Evolutionary conservation across 1,139 yeast species (phyloP).

Genomic region (Suhomyces taliae): DNA sequence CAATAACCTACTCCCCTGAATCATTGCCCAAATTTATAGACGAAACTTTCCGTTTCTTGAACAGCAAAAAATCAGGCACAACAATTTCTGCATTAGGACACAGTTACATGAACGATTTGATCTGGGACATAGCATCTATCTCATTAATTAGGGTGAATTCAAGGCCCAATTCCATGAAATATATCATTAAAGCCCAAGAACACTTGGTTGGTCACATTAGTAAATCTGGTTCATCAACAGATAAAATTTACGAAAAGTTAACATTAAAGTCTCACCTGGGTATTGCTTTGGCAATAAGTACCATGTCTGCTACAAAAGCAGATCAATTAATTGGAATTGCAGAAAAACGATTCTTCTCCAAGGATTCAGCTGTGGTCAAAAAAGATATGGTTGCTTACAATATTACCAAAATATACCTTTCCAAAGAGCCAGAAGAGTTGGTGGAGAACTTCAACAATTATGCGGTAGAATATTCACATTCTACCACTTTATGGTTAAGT

Average conservation of each 20-base stretch:
- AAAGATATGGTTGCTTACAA: conserved; percentile 25
- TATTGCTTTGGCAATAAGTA: conserved; percentile 31
- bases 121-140: conserved; percentile 13
- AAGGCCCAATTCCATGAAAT: not conserved
- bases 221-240: conserved; percentile 4
- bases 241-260: conserved; percentile 19
- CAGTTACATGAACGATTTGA: conserved; percentile 12
- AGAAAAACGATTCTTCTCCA: conserved; percentile 22
- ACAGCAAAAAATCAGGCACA: conserved; percentile 8
- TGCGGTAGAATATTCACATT: conserved; percentile 22
- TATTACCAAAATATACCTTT: conserved; percentile 27
- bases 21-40: conserved; percentile 20
- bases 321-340: conserved; percentile 29
- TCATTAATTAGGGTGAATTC: conserved; percentile 1
- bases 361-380: conserved; percentile 12
- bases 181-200: conserved; percentile 34
- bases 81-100: conserved; percentile 6
- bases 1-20: conserved; percentile 25
- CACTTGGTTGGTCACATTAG: conserved; percentile 23
- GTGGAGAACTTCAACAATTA: conserved; percentile 32
- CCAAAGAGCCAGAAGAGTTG: conserved; percentile 35
- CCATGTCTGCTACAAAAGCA: conserved; percentile 28
- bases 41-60: conserved; percentile 15
- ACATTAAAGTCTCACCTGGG: conserved; percentile 41
- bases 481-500: conserved; percentile 37